A percentile compares a stretch with the other conserved stretches of the same genome.
These are phyloP conservation scores for Camelina sativa DNA, from an alignment of 345 rosid genomes.

Conservation along the genomic window DNA sequence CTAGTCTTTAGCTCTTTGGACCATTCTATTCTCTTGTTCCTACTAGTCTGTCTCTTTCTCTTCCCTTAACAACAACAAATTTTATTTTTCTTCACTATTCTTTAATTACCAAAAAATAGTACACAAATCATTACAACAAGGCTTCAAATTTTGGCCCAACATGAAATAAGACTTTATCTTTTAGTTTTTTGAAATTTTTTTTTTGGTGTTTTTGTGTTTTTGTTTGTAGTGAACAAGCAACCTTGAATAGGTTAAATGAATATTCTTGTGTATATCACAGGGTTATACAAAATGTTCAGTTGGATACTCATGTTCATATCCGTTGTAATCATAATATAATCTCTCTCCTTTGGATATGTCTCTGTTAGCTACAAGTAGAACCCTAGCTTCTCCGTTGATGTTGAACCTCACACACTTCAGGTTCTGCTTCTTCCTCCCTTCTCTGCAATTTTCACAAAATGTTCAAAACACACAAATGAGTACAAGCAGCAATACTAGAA, in stretches of 20 bases:
- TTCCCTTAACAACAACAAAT: slow-evolving; percentile 27
- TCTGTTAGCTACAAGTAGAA: slow-evolving; percentile 83
- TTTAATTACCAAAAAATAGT: neutral
- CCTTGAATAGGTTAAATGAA: neutral
- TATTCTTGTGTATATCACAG: neutral
- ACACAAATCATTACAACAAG: neutral
- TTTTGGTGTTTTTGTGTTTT: no score
- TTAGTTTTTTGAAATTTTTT: no score
- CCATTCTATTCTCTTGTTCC: slow-evolving; percentile 40
- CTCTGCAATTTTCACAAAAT: slow-evolving; percentile 59
- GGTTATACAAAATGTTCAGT: slow-evolving; percentile 90
- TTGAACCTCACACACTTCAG: slow-evolving; percentile 86
- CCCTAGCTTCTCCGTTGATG: slow-evolving; percentile 84
- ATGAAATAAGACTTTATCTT: neutral
- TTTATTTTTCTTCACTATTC: neutral
- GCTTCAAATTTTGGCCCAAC: slow-evolving; percentile 8
- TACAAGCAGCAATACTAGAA: neutral
- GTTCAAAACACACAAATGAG: slow-evolving; percentile 8
- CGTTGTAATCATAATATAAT: slow-evolving; percentile 93
- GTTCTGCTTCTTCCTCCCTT: slow-evolving; percentile 94
- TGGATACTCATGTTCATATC: slow-evolving; percentile 87
- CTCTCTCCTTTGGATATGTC: slow-evolving; percentile 82
- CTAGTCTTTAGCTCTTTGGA: slow-evolving; percentile 34
- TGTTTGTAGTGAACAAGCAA: no score
- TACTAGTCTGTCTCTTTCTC: slow-evolving; percentile 17